phyloP scores from a whole-genome alignment of 768 basidiomycete genomes.

The Tremella fuciformis region DNA sequence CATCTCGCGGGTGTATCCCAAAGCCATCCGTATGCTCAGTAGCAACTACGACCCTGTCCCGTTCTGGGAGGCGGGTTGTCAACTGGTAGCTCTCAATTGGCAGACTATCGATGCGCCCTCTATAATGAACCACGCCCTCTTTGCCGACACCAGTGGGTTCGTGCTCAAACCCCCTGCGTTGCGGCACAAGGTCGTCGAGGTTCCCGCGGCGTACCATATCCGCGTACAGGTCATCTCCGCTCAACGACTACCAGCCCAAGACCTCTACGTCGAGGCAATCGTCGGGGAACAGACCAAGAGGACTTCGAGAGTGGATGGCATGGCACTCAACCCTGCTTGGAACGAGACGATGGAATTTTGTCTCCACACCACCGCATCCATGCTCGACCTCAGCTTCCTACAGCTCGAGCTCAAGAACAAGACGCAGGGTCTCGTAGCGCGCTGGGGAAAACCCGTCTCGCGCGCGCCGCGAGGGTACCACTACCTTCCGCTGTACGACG shows the following conservation, averaged over 20 bases:
- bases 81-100: conserved; percentile 94
- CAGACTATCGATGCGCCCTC: conserved; percentile 90
- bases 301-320: conserved; percentile 71
- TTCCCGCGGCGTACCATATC: conserved; percentile 56
- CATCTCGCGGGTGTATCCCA: conserved; percentile 80
- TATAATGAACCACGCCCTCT: conserved; percentile 94
- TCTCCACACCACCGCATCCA: conserved; percentile 57
- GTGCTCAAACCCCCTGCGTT: conserved; percentile 82
- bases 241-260: conserved; percentile 79
- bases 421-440: conserved; percentile 60
- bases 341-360: conserved; percentile 66
- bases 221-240: conserved; percentile 68
- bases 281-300: conserved; percentile 55
- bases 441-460: conserved; percentile 65
- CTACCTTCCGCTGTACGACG: conserved; percentile 84
- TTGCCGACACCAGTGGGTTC: conserved; percentile 86
- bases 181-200: conserved; percentile 63
- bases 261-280: conserved; percentile 72
- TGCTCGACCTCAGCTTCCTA: conserved; percentile 81
- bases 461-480: conserved; percentile 62
- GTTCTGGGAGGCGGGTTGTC: conserved; percentile 84
- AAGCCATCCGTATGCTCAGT: conserved; percentile 73
- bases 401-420: conserved; percentile 67
- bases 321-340: conserved; percentile 92
- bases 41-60: conserved; percentile 84